Base-by-base conservation (phyloP, 2,329 filamentous ascomycete species). In the Mycosphaerella sp. region DNA sequence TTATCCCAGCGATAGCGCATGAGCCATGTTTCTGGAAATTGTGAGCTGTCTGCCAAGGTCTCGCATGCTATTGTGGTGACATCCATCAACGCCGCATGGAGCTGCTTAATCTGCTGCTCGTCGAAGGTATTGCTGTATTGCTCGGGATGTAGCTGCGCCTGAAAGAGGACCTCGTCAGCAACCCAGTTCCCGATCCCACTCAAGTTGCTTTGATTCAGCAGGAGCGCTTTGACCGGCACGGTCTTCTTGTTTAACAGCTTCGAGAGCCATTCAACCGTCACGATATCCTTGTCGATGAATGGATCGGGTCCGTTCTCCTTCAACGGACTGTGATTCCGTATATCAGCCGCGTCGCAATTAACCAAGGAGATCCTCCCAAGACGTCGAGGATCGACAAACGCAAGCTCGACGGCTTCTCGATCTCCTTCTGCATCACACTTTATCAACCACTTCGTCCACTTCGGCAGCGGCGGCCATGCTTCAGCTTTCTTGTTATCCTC, bases 131-230 rank as follows among this genome's bases (percentile, higher is more conserved):
- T 84, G 70, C 85, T 89, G 71, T 94, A 94, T 66, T 95, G 89
- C 67, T 96, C 91, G 0, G 93, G 93, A 60, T 98, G 91, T 13
- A 97, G 78, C 44, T 79, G 82, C 4, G 93, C 86, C 60, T 97
- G 85, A 64, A 90, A 98, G 45, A 98, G 74, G 6, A 95, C 84
- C 68, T 98, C 93, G 65, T 98, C 93, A 71, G 85, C 89, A 48
- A 98, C 91, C 91, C 91, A 98, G 66, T 97, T 97, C 0, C 93
- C 93, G 56, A 98, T 87, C 6, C 93, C 93, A 63, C 87, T 93
- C 55, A 97, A 86, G 66, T 86, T 86, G 14, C 82, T 78, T 69
- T 98, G 93, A 65, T 97, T 88, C 3, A 97, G 76, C 10, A 98
- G 73, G 16, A 96, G 75, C 0, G 89, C 87, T 68, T 97, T 97